These are phyloP conservation scores for Gossypium sturtianum DNA, from an alignment of 345 rosid genomes.

Conservation along the genomic window DNA sequence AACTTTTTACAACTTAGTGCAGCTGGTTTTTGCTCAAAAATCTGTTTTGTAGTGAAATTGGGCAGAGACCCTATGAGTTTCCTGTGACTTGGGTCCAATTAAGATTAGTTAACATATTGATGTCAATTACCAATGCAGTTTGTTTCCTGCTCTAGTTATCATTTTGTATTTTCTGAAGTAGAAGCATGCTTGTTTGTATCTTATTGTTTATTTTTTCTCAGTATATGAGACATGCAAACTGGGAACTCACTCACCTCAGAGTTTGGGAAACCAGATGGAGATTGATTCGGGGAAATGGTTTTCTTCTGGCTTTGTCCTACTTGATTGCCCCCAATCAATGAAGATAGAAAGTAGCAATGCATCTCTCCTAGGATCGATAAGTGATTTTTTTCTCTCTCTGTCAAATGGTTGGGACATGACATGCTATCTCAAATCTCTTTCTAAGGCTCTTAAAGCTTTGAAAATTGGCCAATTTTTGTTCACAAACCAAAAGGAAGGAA, in stretches of 20 bases:
- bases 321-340: slow-evolving; percentile 97
- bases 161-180: neutral
- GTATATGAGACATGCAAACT: slow-evolving; percentile 94
- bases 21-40: neutral
- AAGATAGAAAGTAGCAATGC: slow-evolving; percentile 91
- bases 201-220: slow-evolving; percentile 21
- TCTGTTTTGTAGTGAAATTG: neutral
- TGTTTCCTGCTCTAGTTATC: neutral
- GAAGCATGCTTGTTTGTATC: neutral
- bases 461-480: slow-evolving; percentile 58
- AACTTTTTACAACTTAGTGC: neutral
- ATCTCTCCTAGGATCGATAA: slow-evolving; percentile 93
- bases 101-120: neutral
- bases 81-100: neutral
- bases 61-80: neutral
- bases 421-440: slow-evolving; percentile 91
- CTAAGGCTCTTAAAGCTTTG: slow-evolving; percentile 76
- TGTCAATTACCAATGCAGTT: neutral
- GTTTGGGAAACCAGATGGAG: slow-evolving; percentile 80
- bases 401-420: slow-evolving; percentile 98
- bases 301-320: slow-evolving; percentile 75
- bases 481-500: slow-evolving; percentile 84
- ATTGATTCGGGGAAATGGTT: slow-evolving; percentile 62
- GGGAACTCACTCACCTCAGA: slow-evolving; percentile 88
- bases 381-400: slow-evolving; percentile 93